A percentile compares a stretch with the other conserved stretches of the same genome.
Evolutionary conservation across 345 rosid species (phyloP).

Genomic region (Zanthoxylum bungeanum): DNA sequence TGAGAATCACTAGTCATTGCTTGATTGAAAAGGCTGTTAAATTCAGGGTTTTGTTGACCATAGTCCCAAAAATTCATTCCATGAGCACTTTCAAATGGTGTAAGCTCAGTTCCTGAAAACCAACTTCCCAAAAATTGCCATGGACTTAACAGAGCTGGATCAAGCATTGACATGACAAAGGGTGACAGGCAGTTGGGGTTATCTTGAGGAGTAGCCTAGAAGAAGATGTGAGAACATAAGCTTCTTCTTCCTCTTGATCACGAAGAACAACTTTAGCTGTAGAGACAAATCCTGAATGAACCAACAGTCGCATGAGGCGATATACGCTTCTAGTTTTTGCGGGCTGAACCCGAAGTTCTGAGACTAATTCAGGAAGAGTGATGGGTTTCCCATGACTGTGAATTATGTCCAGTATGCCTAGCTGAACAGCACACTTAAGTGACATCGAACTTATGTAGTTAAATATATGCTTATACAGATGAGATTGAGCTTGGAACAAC

Average conservation of each 20-base stretch:
- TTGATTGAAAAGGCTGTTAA: conserved; percentile 5
- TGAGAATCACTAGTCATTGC: conserved; percentile 29
- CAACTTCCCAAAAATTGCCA: conserved; percentile 28
- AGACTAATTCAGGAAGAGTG: conserved; percentile 21
- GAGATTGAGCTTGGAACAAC: conserved; percentile 27
- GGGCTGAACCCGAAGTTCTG: conserved; percentile 14
- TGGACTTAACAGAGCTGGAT: conserved; percentile 6
- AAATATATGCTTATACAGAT: conserved; percentile 23
- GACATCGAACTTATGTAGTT: conserved; percentile 33
- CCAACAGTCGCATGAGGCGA: conserved; percentile 36
- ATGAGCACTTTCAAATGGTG: conserved; percentile 8
- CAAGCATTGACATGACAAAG: not conserved
- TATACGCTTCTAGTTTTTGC: conserved; percentile 14
- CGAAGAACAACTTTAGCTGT: not conserved
- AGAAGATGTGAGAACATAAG: conserved; percentile 17
- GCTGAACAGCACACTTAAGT: conserved; percentile 34
- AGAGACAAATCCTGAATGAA: conserved; percentile 37
- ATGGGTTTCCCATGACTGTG: conserved; percentile 39
- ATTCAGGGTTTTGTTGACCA: not conserved
- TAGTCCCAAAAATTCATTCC: conserved; percentile 17
- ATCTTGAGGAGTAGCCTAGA: conserved; percentile 26
- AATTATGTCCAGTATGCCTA: conserved; percentile 42
- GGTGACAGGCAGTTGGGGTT: not conserved
- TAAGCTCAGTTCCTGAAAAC: conserved; percentile 16
- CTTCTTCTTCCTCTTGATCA: conserved; percentile 3